Conservation (phyloP, 2,329 filamentous ascomycete species). For the Massarina eburnea region DNA sequence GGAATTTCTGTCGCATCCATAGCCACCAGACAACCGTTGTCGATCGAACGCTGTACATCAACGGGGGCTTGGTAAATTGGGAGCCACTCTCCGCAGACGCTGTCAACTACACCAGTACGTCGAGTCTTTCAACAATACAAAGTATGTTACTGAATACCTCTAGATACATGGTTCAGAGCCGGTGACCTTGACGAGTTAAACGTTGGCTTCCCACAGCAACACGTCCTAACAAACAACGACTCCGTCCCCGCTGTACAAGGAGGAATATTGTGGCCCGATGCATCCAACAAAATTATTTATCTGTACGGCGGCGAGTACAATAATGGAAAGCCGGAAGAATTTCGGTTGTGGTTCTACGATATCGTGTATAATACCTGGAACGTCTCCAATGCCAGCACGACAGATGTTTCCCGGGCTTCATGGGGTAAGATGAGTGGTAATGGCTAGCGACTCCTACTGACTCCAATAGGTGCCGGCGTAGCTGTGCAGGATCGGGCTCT, state of each 20-base stretch:
- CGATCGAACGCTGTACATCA: conserved; percentile 59
- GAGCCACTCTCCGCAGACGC: conserved; percentile 8
- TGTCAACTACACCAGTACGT: conserved; percentile 17
- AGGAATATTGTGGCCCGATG: conserved; percentile 57
- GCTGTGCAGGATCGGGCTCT: conserved; percentile 51
- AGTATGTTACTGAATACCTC: neutral
- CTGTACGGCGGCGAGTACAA: conserved; percentile 60
- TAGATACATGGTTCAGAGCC: conserved; percentile 56
- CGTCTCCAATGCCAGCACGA: conserved; percentile 8
- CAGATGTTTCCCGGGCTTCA: conserved; percentile 9
- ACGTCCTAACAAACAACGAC: conserved; percentile 59
- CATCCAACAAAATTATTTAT: conserved; percentile 61
- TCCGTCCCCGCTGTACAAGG: conserved; percentile 52
- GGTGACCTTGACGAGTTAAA: conserved; percentile 49
- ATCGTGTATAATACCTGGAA: conserved; percentile 56
- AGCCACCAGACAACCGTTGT: conserved; percentile 62
- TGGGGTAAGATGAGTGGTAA: conserved; percentile 13
- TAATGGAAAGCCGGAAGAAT: conserved; percentile 42
- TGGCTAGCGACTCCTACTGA: conserved; percentile 7
- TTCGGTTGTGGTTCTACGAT: conserved; percentile 58
- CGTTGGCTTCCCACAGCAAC: conserved; percentile 51
- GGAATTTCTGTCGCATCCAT: conserved; percentile 21
- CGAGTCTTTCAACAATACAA: neutral
- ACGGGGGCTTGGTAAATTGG: conserved; percentile 35
- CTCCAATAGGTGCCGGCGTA: conserved; percentile 50